These are phyloP conservation scores for Ceratocystis papillata DNA, from an alignment of 2,329 filamentous ascomycete genomes.

Conservation along the genomic window DNA sequence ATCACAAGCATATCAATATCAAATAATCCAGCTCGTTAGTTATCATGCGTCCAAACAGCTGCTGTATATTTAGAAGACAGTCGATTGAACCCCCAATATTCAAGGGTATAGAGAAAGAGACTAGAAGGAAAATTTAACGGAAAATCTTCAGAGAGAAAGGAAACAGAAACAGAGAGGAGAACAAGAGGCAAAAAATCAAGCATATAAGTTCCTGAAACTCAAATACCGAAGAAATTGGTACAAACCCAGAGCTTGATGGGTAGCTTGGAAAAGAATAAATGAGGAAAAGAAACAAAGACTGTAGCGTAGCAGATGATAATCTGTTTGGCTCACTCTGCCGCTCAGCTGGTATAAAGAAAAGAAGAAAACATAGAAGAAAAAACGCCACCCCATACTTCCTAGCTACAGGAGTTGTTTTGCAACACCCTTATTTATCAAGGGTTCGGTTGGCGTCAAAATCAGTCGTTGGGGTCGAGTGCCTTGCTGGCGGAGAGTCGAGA, in stretches of 20 bases:
- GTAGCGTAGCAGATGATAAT: slow-evolving; percentile 17
- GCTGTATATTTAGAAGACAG: no score
- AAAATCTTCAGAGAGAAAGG: background rate
- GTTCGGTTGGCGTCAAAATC: slow-evolving; percentile 18
- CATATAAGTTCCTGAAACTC: background rate
- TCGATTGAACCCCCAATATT: no score
- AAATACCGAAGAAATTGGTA: slow-evolving; percentile 14
- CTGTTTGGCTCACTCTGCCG: slow-evolving; percentile 19
- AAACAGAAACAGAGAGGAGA: background rate
- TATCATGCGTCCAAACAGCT: no score
- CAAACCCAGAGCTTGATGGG: background rate
- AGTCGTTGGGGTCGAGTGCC: slow-evolving; percentile 21
- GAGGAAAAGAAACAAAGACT: slow-evolving; percentile 17
- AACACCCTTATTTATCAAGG: slow-evolving; percentile 18
- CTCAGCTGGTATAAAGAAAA: slow-evolving; percentile 8
- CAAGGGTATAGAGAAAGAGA: no score
- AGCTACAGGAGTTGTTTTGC: background rate
- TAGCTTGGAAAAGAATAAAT: background rate
- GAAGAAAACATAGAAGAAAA: background rate
- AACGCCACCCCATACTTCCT: background rate
- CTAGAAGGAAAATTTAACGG: no score
- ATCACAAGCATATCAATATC: no score
- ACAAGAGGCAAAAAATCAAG: no score
- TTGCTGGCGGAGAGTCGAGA: slow-evolving; percentile 51
- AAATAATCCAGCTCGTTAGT: no score